Evolutionary conservation across 495 filamentous ascomycete species (phyloP), one percentile per base, ranked within the genome.

Genomic region (Trypethelium eluteriae): DNA sequence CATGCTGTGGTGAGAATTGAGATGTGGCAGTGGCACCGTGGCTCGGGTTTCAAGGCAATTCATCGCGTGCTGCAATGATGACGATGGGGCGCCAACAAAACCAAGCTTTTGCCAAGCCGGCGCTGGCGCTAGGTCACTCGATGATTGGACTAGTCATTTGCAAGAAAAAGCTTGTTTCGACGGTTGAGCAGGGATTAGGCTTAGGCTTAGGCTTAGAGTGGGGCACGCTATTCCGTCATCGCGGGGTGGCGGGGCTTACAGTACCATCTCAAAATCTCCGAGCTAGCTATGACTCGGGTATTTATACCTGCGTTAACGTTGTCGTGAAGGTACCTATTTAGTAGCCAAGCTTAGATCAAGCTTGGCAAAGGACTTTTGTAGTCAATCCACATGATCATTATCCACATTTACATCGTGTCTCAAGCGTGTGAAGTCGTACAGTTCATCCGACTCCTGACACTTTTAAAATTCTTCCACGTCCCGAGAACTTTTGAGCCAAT

Each of bases 61-160:
- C 32, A 0, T 11, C 32, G 11, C 25, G 11, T 35, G 53, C 32
- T 35, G 53, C 53, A 59, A 18, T 59, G 5, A 59, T 59, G 53
- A 59, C 53, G 53, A 59, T 3, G 53, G 36, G 53, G 53, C 53
- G 53, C 53, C 36, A 59, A 2, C n/a, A 36, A 59, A 59, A 36
- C 53, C 53, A 59, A 59, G 53, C 53, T 59, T 59, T 59, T 59
- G 53, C 32, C 32, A 59, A 59, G 32, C 5, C 53, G 53, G 53
- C 25, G 49, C 2, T 14, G 5, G 49, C 49, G 2, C n/a, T 2
- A 53, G 18, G 2, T n/a, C 11, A n/a, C 49, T 53, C 49, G 5
- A 1, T 53, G 11, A 53, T 53, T 53, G 49, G n/a, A 44, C 41
- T 14, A 7, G 41, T 7, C 41, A 7, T 7, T 44, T 44, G 41